phyloP scores from a whole-genome alignment of 495 filamentous ascomycete genomes.

The Penicillium diatomitis region DNA sequence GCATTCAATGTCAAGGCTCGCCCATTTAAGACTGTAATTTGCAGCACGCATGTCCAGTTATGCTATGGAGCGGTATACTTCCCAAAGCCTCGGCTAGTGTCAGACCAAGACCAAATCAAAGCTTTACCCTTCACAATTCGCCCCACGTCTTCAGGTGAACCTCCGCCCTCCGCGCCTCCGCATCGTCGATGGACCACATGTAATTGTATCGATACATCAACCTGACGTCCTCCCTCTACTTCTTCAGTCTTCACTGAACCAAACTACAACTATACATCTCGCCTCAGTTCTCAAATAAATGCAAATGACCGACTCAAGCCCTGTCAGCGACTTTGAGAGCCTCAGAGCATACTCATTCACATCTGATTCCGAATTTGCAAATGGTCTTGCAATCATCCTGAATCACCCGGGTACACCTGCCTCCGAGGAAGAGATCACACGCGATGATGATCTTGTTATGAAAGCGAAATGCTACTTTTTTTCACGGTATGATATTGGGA shows the following conservation, averaged over 20 bases:
- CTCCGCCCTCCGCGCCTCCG: conserved; percentile 1
- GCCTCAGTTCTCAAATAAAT: not conserved
- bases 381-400: conserved; percentile 40
- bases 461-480: conserved; percentile 48
- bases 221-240: too few species aligned
- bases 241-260: too few species aligned
- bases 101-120: too few species aligned
- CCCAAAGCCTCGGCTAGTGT: not conserved
- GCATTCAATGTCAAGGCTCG: too few species aligned
- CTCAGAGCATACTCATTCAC: conserved; percentile 31
- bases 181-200: not conserved
- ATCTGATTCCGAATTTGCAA: conserved; percentile 38
- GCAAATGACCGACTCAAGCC: conserved; percentile 3
- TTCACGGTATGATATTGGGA: conserved; percentile 25
- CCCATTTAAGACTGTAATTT: too few species aligned
- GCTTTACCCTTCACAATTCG: not conserved
- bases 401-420: conserved; percentile 32
- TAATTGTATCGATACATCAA: not conserved
- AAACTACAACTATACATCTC: not conserved
- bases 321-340: conserved; percentile 14
- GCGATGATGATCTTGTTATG: conserved; percentile 35
- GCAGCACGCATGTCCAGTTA: too few species aligned
- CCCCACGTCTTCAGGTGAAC: not conserved
- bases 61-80: not conserved
- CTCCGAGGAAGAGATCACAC: conserved; percentile 31